Evolutionary conservation across 192 early-diverging fungal species (phyloP).

Genomic region (Linnemannia elongata): DNA sequence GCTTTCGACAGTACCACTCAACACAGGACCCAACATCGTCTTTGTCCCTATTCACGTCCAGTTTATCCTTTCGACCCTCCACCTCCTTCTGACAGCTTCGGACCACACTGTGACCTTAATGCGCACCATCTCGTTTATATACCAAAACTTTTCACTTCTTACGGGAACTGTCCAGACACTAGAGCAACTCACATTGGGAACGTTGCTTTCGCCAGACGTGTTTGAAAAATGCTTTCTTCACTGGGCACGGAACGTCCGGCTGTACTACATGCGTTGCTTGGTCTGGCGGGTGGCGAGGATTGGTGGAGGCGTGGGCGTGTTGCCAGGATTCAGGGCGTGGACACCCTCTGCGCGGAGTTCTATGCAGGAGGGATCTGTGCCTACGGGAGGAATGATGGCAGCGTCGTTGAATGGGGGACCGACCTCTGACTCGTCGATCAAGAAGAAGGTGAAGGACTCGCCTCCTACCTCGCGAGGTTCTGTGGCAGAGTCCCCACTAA

Average conservation of each 20-base stretch:
- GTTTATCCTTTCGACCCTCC: slow-evolving; percentile 58
- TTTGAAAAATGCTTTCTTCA: slow-evolving; percentile 66
- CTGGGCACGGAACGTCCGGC: slow-evolving; percentile 64
- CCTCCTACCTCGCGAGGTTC: slow-evolving; percentile 1
- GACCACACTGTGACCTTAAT: slow-evolving; percentile 65
- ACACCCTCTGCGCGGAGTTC: not conserved
- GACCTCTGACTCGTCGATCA: not conserved
- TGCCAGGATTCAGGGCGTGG: slow-evolving; percentile 50
- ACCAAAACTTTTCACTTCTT: slow-evolving; percentile 63
- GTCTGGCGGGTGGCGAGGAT: slow-evolving; percentile 62
- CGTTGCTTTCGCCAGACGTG: slow-evolving; percentile 47
- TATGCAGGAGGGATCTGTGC: not conserved
- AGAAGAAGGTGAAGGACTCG: slow-evolving; percentile 30
- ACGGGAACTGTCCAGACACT: slow-evolving; percentile 52
- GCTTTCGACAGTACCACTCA: slow-evolving; percentile 28
- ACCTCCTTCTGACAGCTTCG: slow-evolving; percentile 53
- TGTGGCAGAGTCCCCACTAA: slow-evolving; percentile 28
- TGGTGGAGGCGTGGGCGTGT: slow-evolving; percentile 45
- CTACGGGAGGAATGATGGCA: slow-evolving; percentile 38
- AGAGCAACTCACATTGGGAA: slow-evolving; percentile 54
- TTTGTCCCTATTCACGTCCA: slow-evolving; percentile 56
- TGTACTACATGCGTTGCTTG: slow-evolving; percentile 62
- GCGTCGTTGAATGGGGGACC: not conserved
- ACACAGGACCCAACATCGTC: slow-evolving; percentile 7
- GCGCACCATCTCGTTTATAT: slow-evolving; percentile 63